Base-by-base conservation (phyloP, 768 basidiomycete genomes). In the Pulveroboletus frians region DNA sequence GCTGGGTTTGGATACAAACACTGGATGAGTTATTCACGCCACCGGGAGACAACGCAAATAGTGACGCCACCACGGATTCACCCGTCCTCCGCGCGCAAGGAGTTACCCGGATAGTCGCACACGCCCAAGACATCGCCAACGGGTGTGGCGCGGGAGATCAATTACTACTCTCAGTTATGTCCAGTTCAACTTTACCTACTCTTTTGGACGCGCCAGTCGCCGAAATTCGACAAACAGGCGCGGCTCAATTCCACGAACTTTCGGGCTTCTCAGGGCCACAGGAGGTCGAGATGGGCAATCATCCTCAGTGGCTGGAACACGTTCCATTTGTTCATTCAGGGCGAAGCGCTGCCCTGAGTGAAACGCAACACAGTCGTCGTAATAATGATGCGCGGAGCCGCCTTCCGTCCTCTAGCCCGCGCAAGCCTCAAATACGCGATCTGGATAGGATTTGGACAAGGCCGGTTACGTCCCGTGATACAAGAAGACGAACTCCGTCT, bases 401-500 rank as follows among this genome's bases (percentile, higher is more conserved):
- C 26, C 45, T 58, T 43, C 48, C 51, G 2, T 54, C 64, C 20
- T 51, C 37, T 20, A 61, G 58, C 39, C 65, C 60, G 26, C 51
- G 49, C 32, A 58, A 54, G 38, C 49, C 36, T 29, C 55, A 53
- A 21, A 41, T 56, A 27, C 52, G 54, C 29, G 58, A 65, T 29
- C 40, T 50, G 34, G 58, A 65, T 23, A 59, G 54, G 36, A 50
- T 65, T 47, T 48, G 54, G 58, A 59, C 52, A 4, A 53, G 57
- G 43, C 61, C 65, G 3, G 46, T 50, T 21, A 44, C 55, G n/a
- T 49, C 63, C 38, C 51, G 54, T 56, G 64, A 65, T 43, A 41
- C 55, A 21, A 65, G 65, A 46, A 61, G 52, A 39, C 65, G 67
- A 43, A 69, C 65, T 1, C 56, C 65, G 20, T 69, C 66, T 27